Percentiles rank a stretch among this genome's conserved stretches.
phyloP scores from a whole-genome alignment of 1,284 basidiomycete species.

The Cryptococcus floricola region DNA sequence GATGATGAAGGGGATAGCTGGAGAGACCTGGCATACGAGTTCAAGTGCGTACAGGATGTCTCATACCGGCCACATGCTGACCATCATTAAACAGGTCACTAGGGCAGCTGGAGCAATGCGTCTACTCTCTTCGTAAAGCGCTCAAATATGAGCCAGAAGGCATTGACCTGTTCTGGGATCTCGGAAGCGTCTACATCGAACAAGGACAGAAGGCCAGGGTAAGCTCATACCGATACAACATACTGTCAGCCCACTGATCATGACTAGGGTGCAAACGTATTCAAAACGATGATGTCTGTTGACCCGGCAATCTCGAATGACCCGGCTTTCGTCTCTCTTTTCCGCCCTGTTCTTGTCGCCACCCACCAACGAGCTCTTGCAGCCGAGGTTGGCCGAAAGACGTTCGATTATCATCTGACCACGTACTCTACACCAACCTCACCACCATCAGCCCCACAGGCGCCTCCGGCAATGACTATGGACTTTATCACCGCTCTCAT shows the following conservation, averaged over 20 bases:
- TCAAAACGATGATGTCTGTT: conserved; percentile 62
- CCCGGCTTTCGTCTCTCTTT: conserved; percentile 70
- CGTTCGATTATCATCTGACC: conserved; percentile 56
- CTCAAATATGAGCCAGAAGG: conserved; percentile 75
- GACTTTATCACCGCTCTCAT: conserved; percentile 65
- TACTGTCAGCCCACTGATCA: no score
- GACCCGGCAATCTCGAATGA: conserved; percentile 71
- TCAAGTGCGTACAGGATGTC: conserved; percentile 55
- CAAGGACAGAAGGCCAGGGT: conserved; percentile 67
- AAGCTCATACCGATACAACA: conserved; percentile 1
- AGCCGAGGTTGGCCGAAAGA: conserved; percentile 62
- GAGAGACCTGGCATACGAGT: conserved; percentile 72
- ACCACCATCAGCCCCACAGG: conserved; percentile 2
- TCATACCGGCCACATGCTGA: no score
- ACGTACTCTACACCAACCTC: conserved; percentile 40
- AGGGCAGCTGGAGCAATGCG: conserved; percentile 62
- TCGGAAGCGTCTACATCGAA: conserved; percentile 75
- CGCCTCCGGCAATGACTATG: conserved; percentile 33
- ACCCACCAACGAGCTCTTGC: conserved; percentile 63
- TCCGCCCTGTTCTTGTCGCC: conserved; percentile 73
- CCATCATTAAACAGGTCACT: conserved; percentile 7
- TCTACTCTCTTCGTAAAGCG: conserved; percentile 87
- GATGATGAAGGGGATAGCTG: conserved; percentile 80
- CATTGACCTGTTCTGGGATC: conserved; percentile 83
- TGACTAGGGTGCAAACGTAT: conserved; percentile 66